phyloP scores from a whole-genome alignment of 148 eudicot genomes.

The Arbutus unedo region DNA sequence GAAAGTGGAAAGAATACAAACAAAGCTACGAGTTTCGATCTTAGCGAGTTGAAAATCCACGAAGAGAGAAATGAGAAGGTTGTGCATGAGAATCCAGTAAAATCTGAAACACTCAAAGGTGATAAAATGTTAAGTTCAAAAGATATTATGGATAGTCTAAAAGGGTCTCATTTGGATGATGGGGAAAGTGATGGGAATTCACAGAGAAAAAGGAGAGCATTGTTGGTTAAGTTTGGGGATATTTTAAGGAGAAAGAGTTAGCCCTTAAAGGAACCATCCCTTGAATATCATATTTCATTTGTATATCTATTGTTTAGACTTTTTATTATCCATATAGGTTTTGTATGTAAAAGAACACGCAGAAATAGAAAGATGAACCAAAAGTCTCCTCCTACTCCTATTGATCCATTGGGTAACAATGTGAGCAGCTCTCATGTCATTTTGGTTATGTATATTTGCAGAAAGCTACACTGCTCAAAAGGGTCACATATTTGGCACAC shows the following conservation, averaged over 20 bases:
- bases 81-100: slow-evolving; percentile 37
- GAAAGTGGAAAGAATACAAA: slow-evolving; percentile 20
- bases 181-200: slow-evolving; percentile 24
- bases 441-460: no score
- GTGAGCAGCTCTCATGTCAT: no score
- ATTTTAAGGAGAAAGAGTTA: slow-evolving; percentile 38
- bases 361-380: background rate
- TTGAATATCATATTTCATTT: background rate
- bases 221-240: slow-evolving; percentile 59
- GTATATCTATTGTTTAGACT: background rate
- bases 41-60: slow-evolving; percentile 27
- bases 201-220: slow-evolving; percentile 40
- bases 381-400: no score
- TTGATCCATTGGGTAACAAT: no score
- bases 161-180: slow-evolving; percentile 36
- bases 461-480: no score
- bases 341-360: background rate
- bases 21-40: slow-evolving; percentile 43
- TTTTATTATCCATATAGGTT: background rate
- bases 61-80: slow-evolving; percentile 20
- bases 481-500: no score
- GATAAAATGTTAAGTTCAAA: slow-evolving; percentile 30
- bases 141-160: slow-evolving; percentile 34
- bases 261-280: background rate
- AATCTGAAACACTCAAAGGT: slow-evolving; percentile 55